These are phyloP conservation scores for Lasiodiplodia citricola DNA, from an alignment of 2,329 filamentous ascomycete species.

Conservation along the genomic window DNA sequence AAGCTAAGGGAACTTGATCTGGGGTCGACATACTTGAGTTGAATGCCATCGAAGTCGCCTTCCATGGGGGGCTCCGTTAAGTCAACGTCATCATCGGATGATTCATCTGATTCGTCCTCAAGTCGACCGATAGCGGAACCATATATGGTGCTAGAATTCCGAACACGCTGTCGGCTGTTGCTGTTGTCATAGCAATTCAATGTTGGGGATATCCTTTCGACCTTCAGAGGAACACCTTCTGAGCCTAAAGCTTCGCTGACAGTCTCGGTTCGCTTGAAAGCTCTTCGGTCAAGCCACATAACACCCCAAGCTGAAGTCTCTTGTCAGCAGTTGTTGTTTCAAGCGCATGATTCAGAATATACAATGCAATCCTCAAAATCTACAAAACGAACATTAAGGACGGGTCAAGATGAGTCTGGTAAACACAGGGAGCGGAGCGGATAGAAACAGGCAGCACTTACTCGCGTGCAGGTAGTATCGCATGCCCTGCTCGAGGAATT, in stretches of 20 bases:
- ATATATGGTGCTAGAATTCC: slow-evolving; percentile 8
- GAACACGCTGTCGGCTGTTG: slow-evolving; percentile 6
- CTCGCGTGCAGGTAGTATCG: slow-evolving; percentile 19
- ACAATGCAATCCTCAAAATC: neutral
- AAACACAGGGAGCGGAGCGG: neutral
- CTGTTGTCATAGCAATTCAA: slow-evolving; percentile 17
- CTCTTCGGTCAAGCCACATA: slow-evolving; percentile 44
- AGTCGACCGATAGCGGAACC: neutral
- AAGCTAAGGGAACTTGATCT: neutral
- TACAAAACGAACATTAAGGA: neutral
- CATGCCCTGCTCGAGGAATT: neutral
- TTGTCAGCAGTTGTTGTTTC: neutral
- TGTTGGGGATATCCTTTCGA: neutral
- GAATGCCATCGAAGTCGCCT: neutral
- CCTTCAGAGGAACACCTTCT: neutral
- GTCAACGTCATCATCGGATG: neutral
- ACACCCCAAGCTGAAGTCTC: slow-evolving; percentile 37
- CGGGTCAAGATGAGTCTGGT: too few relatives aligned
- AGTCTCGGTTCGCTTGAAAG: slow-evolving; percentile 35
- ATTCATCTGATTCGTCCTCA: slow-evolving; percentile 4
- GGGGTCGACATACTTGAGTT: neutral
- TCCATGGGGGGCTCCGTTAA: slow-evolving; percentile 2
- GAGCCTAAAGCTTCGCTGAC: slow-evolving; percentile 13
- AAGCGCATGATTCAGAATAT: neutral
- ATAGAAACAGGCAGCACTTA: slow-evolving; percentile 8